Conservation (phyloP, 306 rosid species). For the Aeschynomene evenia region DNA sequence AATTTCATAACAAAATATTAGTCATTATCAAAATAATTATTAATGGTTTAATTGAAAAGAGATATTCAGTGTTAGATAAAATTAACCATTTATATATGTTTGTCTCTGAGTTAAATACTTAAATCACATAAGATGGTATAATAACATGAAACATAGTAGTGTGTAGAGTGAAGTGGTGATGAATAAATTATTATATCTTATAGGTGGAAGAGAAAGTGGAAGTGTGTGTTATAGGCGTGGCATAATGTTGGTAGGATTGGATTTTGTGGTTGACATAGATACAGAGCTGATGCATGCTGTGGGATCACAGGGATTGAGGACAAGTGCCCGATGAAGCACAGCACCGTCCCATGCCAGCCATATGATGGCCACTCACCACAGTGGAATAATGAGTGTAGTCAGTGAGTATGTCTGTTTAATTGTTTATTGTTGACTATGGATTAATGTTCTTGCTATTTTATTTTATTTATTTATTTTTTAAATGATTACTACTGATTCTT, state of each 20-base stretch:
- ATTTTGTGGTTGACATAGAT: conserved; percentile 35
- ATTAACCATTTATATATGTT: no score
- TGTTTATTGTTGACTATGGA: conserved; percentile 21
- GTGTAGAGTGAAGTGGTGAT: conserved; percentile 3
- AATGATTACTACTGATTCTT: background rate
- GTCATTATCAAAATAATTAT: no score
- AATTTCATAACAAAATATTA: no score
- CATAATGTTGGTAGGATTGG: conserved; percentile 4
- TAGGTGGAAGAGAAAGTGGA: conserved; percentile 19
- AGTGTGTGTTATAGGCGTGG: conserved; percentile 10
- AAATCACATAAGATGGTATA: no score
- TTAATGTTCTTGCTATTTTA: background rate
- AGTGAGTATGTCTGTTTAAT: no score
- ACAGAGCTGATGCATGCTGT: background rate
- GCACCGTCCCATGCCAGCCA: no score
- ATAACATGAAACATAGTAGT: no score
- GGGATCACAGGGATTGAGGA: background rate
- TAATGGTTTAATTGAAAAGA: no score
- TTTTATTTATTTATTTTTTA: background rate
- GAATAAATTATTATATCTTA: conserved; percentile 21
- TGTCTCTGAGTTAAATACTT: no score
- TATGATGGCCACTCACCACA: conserved; percentile 39
- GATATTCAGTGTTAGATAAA: no score
- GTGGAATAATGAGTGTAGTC: conserved; percentile 44
- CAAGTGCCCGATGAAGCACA: conserved; percentile 31